Base-by-base conservation (phyloP, 106 monocot genomes). In the Triglochin maritima region DNA sequence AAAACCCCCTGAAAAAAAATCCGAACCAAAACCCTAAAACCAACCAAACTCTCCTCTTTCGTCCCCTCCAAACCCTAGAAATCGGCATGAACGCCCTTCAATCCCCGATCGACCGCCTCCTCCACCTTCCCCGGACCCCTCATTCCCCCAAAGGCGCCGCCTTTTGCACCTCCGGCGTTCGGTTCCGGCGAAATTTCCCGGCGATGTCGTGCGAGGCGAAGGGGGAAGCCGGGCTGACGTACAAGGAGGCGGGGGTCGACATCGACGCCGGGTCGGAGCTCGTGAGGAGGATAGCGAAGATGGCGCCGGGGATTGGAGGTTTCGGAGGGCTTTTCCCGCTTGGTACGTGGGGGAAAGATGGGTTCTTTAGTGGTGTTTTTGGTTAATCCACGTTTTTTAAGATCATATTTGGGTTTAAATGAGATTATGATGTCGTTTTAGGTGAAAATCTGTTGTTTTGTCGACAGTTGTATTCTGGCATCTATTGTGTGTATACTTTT, bases 251-350 rank as follows among this genome's bases (percentile, higher is more conserved):
- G 11, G 92, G 92, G 44, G 92, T 92, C 0, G 92, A 92, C 43
- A 87, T 92, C 48, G 85, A 92, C n/a, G 92, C 92, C n/a, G 92
- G 92, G 29, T 47, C 85, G 4, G 92, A 87, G 79, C 74, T 92
- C 15, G 92, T 92, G 17, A 69, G 77, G 17, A 74, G 92, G 78
- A 92, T 92, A 56, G 85, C 82, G 6, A 92, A 81, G 77, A 81
- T 92, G 87, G 79, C 85, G 4, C 87, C 87, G 5, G 87, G 82
- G 9, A 85, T 92, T 17, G 92, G 92, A 14, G 92, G 92, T 2
- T 92, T 92, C 46, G 87, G 92, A 4, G 92, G 92, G 3, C 82
- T 87, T 15, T 92, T 69, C 62, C 85, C 84, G 29, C 68, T 81
- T 9, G 92, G 92, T 92, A 66, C 9, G 66, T 52, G 13, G 45